Percentiles rank a stretch among this genome's conserved stretches.
Evolutionary conservation across 2,329 filamentous ascomycete species (phyloP).

Genomic region (Alternaria arborescens): DNA sequence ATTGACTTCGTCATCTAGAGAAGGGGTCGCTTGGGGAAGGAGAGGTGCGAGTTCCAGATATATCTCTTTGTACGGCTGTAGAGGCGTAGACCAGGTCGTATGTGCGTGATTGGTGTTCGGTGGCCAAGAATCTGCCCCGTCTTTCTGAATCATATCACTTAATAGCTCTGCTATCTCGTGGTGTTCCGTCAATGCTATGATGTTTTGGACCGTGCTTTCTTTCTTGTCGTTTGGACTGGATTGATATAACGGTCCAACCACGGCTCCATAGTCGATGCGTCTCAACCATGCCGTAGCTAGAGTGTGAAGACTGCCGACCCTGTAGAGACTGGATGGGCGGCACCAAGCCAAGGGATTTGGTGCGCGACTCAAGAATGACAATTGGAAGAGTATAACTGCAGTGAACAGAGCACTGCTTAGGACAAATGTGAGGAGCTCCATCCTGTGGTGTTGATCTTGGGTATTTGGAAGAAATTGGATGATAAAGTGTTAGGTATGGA

Average conservation of each 20-base stretch:
- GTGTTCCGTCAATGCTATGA: neutral
- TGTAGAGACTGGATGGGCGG: neutral
- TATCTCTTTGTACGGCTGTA: slow-evolving; percentile 8
- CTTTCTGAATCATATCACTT: too few relatives aligned
- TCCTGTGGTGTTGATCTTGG: too few relatives aligned
- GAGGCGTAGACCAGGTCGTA: neutral
- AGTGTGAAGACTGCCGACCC: neutral
- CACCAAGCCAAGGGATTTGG: too few relatives aligned
- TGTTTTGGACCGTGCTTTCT: neutral
- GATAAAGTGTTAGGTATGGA: too few relatives aligned
- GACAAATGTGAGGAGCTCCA: too few relatives aligned
- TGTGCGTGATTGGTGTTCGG: slow-evolving; percentile 9
- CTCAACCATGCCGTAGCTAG: neutral
- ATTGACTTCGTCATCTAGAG: too few relatives aligned
- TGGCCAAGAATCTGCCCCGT: slow-evolving; percentile 2
- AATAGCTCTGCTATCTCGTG: too few relatives aligned
- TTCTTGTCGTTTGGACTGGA: neutral
- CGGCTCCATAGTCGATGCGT: neutral
- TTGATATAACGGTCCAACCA: neutral
- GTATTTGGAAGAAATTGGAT: too few relatives aligned
- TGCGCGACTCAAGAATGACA: too few relatives aligned
- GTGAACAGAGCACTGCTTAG: too few relatives aligned
- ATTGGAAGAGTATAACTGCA: too few relatives aligned
- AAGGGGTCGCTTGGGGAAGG: too few relatives aligned
- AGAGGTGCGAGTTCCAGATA: slow-evolving; percentile 4